Evolutionary conservation across 352 stramenopile genomes (phyloP).

Genomic region (Phytophthora europaea): DNA sequence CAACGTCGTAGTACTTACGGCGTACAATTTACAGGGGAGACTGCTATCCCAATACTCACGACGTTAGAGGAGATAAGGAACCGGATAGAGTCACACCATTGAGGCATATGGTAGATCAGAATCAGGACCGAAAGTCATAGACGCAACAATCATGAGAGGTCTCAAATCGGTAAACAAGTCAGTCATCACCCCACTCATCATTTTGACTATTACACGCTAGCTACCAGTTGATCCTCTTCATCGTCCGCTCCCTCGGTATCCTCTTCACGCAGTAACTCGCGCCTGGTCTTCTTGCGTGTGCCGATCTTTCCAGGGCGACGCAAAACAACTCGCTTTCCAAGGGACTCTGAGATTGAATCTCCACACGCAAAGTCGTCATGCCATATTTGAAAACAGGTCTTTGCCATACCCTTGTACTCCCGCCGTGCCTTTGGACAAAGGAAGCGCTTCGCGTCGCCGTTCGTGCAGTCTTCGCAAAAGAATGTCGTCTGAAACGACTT

Average conservation of each 20-base stretch:
- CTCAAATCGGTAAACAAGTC: too few species aligned
- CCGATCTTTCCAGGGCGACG: constrained; percentile 5
- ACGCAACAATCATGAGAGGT: too few species aligned
- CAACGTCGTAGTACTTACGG: not conserved
- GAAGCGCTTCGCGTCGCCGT: not conserved
- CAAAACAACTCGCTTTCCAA: constrained; percentile 17
- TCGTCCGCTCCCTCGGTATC: not conserved
- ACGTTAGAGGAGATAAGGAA: not conserved
- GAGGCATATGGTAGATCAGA: too few species aligned
- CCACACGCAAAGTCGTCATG: constrained; percentile 19
- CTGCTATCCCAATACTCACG: not conserved
- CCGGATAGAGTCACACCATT: too few species aligned
- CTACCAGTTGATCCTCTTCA: too few species aligned
- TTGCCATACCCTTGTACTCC: not conserved
- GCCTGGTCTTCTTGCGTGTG: constrained; percentile 9
- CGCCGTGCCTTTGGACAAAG: not conserved
- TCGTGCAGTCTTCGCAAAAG: constrained; percentile 3
- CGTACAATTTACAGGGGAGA: not conserved
- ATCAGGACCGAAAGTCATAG: too few species aligned
- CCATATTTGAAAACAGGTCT: constrained; percentile 7
- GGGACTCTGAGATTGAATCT: not conserved
- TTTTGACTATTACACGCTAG: too few species aligned
- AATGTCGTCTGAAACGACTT: constrained; percentile 19
- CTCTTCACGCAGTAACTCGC: constrained; percentile 3
- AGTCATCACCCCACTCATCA: too few species aligned